These are phyloP conservation scores for Fusarium tanahbumbuense DNA, from an alignment of 2,329 filamentous ascomycete genomes.

Conservation along the genomic window DNA sequence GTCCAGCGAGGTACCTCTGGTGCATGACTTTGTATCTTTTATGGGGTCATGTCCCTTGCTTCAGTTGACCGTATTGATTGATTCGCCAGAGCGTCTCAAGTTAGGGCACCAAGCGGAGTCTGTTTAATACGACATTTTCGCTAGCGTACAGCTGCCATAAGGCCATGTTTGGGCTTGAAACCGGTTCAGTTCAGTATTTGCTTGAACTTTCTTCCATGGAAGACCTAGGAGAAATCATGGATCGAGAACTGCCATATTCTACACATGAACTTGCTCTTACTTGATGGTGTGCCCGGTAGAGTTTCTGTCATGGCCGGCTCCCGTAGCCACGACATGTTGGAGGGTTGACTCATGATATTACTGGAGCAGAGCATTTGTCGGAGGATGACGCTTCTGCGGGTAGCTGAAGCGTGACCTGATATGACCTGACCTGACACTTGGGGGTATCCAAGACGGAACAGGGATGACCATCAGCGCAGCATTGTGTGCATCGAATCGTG, in stretches of 20 bases:
- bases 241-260: slow-evolving; percentile 20
- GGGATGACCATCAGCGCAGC: slow-evolving; percentile 9
- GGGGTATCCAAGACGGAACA: slow-evolving; percentile 22
- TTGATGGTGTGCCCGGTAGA: slow-evolving; percentile 25
- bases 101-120: slow-evolving; percentile 36
- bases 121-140: slow-evolving; percentile 41
- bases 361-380: slow-evolving; percentile 35
- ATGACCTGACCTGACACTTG: slow-evolving; percentile 47
- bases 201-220: slow-evolving; percentile 5
- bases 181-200: slow-evolving; percentile 16
- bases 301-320: slow-evolving; percentile 24
- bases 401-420: slow-evolving; percentile 46
- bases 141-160: slow-evolving; percentile 32
- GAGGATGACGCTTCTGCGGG: slow-evolving; percentile 39
- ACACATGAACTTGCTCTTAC: slow-evolving; percentile 12
- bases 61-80: slow-evolving; percentile 34
- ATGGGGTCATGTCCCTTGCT: slow-evolving; percentile 20
- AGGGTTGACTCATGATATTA: slow-evolving; percentile 39
- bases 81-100: slow-evolving; percentile 24
- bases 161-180: slow-evolving; percentile 36
- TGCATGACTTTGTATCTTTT: slow-evolving; percentile 29
- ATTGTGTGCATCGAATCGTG: slow-evolving; percentile 6
- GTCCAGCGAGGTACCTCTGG: slow-evolving; percentile 25
- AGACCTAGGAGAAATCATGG: slow-evolving; percentile 6
- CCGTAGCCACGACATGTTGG: slow-evolving; percentile 31